A percentile compares a stretch with the other conserved stretches of the same genome.
Evolutionary conservation across 768 basidiomycete species (phyloP).

Genomic region (Termitomyces sp.): DNA sequence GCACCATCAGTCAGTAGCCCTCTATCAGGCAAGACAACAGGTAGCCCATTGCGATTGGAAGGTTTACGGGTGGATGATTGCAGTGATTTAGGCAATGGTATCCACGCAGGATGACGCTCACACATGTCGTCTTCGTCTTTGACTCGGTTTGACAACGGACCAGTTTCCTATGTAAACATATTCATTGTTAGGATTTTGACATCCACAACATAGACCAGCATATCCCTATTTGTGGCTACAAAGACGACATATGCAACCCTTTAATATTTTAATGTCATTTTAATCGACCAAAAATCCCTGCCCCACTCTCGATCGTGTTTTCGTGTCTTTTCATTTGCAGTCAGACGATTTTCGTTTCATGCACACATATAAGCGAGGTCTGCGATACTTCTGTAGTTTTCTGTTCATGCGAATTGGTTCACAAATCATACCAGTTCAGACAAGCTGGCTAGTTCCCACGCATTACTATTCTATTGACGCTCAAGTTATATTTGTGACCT

Average conservation of each 20-base stretch:
- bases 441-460: not conserved
- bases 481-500: not conserved
- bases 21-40: conserved; percentile 24
- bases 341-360: not conserved
- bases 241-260: not conserved
- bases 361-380: not conserved
- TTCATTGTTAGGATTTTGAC: not conserved
- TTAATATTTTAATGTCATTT: not conserved
- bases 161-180: not conserved
- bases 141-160: not conserved
- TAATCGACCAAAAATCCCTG: no score
- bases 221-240: not conserved
- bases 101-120: conserved; percentile 13
- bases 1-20: conserved; percentile 27
- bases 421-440: not conserved
- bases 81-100: conserved; percentile 17
- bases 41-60: conserved; percentile 22
- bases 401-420: not conserved
- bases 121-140: not conserved
- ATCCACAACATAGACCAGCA: not conserved
- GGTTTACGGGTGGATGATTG: conserved; percentile 16
- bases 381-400: not conserved
- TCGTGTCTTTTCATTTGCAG: not conserved
- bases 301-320: not conserved
- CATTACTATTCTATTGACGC: not conserved